These are phyloP conservation scores for Letharia lupina DNA, from an alignment of 495 filamentous ascomycete genomes.

Conservation along the genomic window DNA sequence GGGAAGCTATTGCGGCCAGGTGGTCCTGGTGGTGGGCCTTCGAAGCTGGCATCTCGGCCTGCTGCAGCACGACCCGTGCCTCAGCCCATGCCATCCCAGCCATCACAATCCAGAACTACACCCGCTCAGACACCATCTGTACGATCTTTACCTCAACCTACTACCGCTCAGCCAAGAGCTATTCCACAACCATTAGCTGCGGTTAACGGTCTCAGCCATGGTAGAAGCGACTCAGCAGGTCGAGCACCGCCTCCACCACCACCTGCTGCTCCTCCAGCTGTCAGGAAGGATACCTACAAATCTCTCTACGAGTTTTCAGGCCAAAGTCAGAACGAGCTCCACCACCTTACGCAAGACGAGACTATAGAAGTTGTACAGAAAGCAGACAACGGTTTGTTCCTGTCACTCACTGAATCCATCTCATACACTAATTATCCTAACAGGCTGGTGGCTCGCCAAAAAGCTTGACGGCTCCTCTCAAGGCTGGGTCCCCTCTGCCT, in stretches of 20 bases:
- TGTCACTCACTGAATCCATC: constrained; percentile 5
- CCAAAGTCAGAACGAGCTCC: constrained; percentile 68
- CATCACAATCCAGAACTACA: constrained; percentile 21
- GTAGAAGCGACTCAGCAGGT: constrained; percentile 44
- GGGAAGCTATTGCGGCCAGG: constrained; percentile 87
- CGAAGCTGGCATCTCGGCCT: constrained; percentile 51
- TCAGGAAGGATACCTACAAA: constrained; percentile 67
- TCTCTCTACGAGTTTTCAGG: constrained; percentile 85
- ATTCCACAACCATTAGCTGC: constrained; percentile 43
- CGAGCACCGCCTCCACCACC: constrained; percentile 60
- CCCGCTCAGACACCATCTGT: constrained; percentile 32
- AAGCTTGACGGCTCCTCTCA: constrained; percentile 52
- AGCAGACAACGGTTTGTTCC: constrained; percentile 73
- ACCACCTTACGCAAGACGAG: constrained; percentile 64
- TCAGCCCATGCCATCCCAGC: constrained; percentile 31
- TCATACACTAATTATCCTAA: constrained; percentile 25
- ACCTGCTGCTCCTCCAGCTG: constrained; percentile 53
- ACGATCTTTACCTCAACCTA: constrained; percentile 36
- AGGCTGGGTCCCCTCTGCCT: constrained; percentile 90
- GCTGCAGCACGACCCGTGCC: constrained; percentile 40
- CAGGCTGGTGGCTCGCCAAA: constrained; percentile 94
- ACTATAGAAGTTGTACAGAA: constrained; percentile 80
- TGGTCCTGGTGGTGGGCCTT: constrained; percentile 72
- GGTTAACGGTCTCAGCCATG: constrained; percentile 38
- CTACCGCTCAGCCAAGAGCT: constrained; percentile 34